Evolutionary conservation across 2,329 filamentous ascomycete species (phyloP).

Genomic region (Hypoxylon sp.): DNA sequence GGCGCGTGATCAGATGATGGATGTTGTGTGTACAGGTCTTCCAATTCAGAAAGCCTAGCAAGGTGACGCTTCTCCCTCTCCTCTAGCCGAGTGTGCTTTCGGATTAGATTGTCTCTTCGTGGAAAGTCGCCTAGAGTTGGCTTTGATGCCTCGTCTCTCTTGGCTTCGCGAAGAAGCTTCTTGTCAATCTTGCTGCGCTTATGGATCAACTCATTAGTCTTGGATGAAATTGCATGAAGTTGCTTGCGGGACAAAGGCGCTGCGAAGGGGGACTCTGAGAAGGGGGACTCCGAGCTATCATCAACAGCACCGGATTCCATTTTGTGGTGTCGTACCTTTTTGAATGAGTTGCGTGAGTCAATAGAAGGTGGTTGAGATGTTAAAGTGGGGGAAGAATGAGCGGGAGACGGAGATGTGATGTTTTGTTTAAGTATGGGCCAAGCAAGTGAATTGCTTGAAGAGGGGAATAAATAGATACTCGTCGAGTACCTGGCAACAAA

Average conservation of each 20-base stretch:
- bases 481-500: neutral
- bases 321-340: constrained; percentile 7
- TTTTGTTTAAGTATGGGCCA: no score
- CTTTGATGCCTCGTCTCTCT: constrained; percentile 19
- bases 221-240: constrained; percentile 26
- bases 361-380: constrained; percentile 10
- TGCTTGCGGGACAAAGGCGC: constrained; percentile 37
- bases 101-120: constrained; percentile 38
- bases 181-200: constrained; percentile 36
- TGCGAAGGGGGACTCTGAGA: constrained; percentile 30
- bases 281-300: constrained; percentile 16
- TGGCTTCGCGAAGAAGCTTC: constrained; percentile 31
- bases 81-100: constrained; percentile 29
- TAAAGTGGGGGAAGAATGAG: neutral
- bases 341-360: neutral
- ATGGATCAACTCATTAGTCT: constrained; percentile 6
- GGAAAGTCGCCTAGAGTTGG: constrained; percentile 26
- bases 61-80: constrained; percentile 42
- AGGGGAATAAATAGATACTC: neutral
- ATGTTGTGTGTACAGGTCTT: constrained; percentile 34
- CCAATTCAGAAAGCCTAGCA: constrained; percentile 30
- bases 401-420: neutral
- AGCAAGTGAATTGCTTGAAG: neutral
- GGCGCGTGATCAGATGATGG: constrained; percentile 20
- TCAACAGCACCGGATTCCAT: constrained; percentile 9